Evolutionary conservation across 2,329 filamentous ascomycete genomes (phyloP).

Genomic region (Hysterium pulicare): DNA sequence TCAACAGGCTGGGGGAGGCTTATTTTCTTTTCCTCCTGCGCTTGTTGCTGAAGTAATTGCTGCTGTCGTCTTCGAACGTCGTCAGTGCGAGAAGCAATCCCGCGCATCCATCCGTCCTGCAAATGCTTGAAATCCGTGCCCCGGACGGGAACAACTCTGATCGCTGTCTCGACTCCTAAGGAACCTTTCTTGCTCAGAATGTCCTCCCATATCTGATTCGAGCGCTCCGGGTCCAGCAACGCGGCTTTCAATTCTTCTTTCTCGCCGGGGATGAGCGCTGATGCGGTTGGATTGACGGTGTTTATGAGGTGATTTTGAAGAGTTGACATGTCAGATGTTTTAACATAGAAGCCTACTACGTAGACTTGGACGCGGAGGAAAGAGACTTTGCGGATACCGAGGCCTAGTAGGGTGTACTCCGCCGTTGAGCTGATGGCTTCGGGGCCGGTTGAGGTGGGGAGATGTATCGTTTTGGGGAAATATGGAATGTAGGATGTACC

Average conservation of each 20-base stretch:
- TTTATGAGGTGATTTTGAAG: conserved; percentile 75
- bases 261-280: conserved; percentile 77
- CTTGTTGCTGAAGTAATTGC: conserved; percentile 41
- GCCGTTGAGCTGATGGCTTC: conserved; percentile 27
- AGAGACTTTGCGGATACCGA: conserved; percentile 85
- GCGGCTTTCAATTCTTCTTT: conserved; percentile 67
- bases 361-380: conserved; percentile 92
- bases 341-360: conserved; percentile 88
- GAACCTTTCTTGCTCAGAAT: conserved; percentile 58
- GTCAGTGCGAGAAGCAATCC: conserved; percentile 71
- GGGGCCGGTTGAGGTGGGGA: conserved; percentile 48
- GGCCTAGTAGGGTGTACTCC: conserved; percentile 84
- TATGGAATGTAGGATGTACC: conserved; percentile 75
- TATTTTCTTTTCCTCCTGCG: conserved; percentile 35
- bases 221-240: conserved; percentile 66
- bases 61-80: conserved; percentile 39
- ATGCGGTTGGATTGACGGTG: conserved; percentile 72
- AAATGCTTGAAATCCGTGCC: conserved; percentile 94
- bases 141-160: conserved; percentile 83
- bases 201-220: conserved; percentile 71
- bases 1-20: conserved; percentile 30
- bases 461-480: conserved; percentile 69
- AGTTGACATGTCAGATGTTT: conserved; percentile 74
- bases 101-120: conserved; percentile 84
- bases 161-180: conserved; percentile 63